These are phyloP conservation scores for Chaetomium globosum DNA, from an alignment of 2,329 filamentous ascomycete species.

Conservation along the genomic window DNA sequence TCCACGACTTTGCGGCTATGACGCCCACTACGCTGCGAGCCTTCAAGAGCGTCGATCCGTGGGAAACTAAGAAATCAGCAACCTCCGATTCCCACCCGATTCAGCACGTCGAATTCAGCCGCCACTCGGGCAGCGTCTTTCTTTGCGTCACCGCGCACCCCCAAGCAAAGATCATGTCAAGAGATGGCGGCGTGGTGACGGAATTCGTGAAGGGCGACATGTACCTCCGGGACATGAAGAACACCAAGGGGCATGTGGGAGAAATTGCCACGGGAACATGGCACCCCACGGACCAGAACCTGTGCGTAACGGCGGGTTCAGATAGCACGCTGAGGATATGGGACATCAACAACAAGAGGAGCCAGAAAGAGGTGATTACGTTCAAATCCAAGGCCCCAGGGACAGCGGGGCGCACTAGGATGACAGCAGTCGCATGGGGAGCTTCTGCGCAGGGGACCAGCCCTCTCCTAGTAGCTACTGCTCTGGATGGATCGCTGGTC, in stretches of 20 bases:
- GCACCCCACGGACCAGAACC: constrained; percentile 82
- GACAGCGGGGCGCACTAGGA: constrained; percentile 84
- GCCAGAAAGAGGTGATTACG: constrained; percentile 90
- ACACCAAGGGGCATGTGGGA: constrained; percentile 94
- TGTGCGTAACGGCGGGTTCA: constrained; percentile 87
- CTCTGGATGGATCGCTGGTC: constrained; percentile 83
- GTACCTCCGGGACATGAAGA: constrained; percentile 96
- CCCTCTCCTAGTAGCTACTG: constrained; percentile 78
- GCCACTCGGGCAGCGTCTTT: constrained; percentile 74
- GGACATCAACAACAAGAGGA: constrained; percentile 89
- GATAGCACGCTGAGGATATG: constrained; percentile 96
- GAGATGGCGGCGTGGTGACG: constrained; percentile 81
- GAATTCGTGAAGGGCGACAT: constrained; percentile 98
- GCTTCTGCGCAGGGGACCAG: constrained; percentile 73
- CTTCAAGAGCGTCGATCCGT: constrained; percentile 90
- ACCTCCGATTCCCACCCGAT: constrained; percentile 84
- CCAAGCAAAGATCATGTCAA: constrained; percentile 84
- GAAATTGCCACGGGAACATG: constrained; percentile 88
- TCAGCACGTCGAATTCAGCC: constrained; percentile 84
- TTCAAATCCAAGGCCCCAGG: constrained; percentile 92
- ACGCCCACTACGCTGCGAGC: constrained; percentile 91
- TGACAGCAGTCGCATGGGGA: constrained; percentile 91
- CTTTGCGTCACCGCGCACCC: constrained; percentile 87
- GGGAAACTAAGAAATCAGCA: constrained; percentile 69
- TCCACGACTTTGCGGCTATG: constrained; percentile 95